Evolutionary conservation across 169 alveolate species (phyloP).

Genomic region (Plasmodium coatneyi): DNA sequence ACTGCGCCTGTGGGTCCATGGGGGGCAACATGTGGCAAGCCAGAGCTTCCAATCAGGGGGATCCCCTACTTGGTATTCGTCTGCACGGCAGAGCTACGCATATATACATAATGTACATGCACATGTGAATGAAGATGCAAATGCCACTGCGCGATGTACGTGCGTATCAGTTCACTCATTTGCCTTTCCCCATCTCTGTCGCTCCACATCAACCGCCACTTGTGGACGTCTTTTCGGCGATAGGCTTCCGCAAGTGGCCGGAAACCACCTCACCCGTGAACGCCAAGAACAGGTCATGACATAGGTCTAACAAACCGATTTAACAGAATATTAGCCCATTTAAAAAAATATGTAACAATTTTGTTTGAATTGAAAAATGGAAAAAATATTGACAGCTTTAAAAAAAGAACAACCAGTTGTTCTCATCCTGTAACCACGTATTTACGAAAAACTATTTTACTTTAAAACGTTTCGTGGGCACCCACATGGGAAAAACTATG

Average conservation of each 20-base stretch:
- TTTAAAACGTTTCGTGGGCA: background rate
- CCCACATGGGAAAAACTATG: background rate
- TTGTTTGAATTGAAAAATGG: background rate
- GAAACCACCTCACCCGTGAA: background rate
- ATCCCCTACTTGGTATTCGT: background rate
- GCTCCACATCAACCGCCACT: background rate
- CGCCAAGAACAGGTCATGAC: background rate
- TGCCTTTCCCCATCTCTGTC: background rate
- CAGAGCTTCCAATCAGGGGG: background rate
- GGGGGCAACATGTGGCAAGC: background rate
- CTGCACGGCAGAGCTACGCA: background rate
- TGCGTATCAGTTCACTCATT: background rate
- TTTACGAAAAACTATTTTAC: background rate
- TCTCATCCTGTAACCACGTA: background rate
- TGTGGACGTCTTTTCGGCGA: background rate
- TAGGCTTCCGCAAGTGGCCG: background rate
- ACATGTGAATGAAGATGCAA: background rate
- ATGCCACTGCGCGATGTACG: background rate
- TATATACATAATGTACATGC: background rate
- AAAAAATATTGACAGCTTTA: background rate
- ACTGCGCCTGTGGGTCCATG: background rate
- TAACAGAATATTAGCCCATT: background rate
- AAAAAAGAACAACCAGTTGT: background rate
- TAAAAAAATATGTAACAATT: conserved; percentile 2
- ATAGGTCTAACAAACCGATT: conserved; percentile 4